phyloP scores from a whole-genome alignment of 495 filamentous ascomycete genomes.

The Margaritispora aquatica region DNA sequence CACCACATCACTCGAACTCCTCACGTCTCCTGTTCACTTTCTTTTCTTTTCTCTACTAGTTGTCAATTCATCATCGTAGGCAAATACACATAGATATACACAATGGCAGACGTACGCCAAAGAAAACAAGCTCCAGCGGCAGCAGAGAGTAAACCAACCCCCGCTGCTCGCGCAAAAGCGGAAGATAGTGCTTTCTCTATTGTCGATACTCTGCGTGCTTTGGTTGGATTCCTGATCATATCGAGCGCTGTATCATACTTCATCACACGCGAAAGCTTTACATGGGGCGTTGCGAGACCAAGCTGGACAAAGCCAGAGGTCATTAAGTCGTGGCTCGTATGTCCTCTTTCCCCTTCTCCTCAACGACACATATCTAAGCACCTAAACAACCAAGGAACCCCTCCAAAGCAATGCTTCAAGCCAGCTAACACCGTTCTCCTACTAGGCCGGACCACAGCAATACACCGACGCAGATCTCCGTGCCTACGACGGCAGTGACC shows the following conservation, averaged over 20 bases:
- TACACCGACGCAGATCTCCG: constrained; percentile 71
- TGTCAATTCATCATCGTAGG: too few relatives aligned
- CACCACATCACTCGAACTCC: not conserved
- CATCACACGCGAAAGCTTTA: constrained; percentile 17
- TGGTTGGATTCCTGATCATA: constrained; percentile 55
- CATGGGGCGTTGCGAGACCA: constrained; percentile 65
- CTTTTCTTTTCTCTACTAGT: not conserved
- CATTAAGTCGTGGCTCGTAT: constrained; percentile 50
- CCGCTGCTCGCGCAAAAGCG: constrained; percentile 29
- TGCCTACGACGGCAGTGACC: constrained; percentile 72
- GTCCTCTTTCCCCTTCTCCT: constrained; percentile 4
- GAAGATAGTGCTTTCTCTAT: constrained; percentile 39
- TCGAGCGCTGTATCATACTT: constrained; percentile 56
- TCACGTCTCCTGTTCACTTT: not conserved
- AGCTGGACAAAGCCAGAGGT: constrained; percentile 57
- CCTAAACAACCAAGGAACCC: too few relatives aligned
- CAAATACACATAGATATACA: not conserved
- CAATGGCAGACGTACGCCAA: constrained; percentile 3
- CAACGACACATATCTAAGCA: not conserved
- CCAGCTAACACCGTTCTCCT: too few relatives aligned
- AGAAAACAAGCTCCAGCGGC: constrained; percentile 13
- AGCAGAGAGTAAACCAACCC: constrained; percentile 17
- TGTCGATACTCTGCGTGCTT: constrained; percentile 69
- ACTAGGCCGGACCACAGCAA: constrained; percentile 45
- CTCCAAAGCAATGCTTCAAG: too few relatives aligned